Evolutionary conservation across 371 early-diverging fungal genomes (phyloP).

Genomic region (Lichtheimia hyalospora): DNA sequence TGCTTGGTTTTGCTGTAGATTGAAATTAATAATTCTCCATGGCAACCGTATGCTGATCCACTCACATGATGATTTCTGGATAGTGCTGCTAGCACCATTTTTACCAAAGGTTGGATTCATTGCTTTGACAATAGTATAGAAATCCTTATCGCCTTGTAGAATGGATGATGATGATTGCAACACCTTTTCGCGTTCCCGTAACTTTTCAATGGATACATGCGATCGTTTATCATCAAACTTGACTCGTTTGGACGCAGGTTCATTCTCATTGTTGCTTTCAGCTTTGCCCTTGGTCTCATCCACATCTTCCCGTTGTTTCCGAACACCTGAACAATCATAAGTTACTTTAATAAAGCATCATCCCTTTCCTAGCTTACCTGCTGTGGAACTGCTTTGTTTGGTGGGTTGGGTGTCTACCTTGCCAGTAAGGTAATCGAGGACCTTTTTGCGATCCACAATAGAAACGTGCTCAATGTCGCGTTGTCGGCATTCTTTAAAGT

Average conservation of each 20-base stretch:
- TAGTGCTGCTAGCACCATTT: too few species aligned
- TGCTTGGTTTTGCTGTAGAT: constrained; percentile 3
- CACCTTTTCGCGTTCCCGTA: neutral
- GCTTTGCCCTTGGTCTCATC: neutral
- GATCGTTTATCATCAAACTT: neutral
- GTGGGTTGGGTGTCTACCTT: constrained; percentile 56
- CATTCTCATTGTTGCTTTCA: neutral
- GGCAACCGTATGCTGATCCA: too few species aligned
- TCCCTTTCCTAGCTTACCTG: neutral
- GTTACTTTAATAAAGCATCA: neutral
- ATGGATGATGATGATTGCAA: neutral
- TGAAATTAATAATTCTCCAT: neutral
- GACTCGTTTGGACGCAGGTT: neutral
- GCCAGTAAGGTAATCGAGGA: constrained; percentile 77
- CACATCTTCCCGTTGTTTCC: neutral
- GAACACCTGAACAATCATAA: neutral
- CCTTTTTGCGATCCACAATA: constrained; percentile 67
- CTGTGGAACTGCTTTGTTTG: constrained; percentile 7
- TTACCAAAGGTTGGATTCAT: neutral
- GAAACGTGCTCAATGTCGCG: constrained; percentile 69
- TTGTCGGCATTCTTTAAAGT: constrained; percentile 65
- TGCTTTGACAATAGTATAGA: neutral
- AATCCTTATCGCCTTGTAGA: neutral
- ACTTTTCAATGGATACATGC: neutral
- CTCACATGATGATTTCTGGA: too few species aligned